These are phyloP conservation scores for Ceratocystiopsis brevicomis DNA, from an alignment of 2,329 filamentous ascomycete species.

Conservation along the genomic window DNA sequence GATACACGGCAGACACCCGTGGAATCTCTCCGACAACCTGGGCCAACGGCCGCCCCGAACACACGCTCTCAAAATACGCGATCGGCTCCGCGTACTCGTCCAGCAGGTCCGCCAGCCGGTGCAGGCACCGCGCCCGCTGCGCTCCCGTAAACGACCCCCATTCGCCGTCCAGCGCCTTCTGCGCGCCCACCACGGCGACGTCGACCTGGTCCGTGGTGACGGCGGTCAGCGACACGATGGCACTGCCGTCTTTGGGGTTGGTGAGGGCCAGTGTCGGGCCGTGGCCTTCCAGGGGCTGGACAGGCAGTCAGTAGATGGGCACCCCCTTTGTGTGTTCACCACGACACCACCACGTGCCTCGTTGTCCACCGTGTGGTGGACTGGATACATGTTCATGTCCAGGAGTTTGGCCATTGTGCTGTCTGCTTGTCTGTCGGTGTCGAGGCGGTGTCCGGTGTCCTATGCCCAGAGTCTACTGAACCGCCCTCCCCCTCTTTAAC, in stretches of 20 bases:
- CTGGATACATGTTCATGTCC: too few relatives aligned
- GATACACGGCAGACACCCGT: constrained; percentile 13
- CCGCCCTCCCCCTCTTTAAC: too few relatives aligned
- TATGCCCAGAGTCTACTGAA: too few relatives aligned
- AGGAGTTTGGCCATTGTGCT: too few relatives aligned
- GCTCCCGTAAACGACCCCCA: constrained; percentile 64
- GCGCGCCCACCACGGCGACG: constrained; percentile 49
- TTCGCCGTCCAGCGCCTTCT: constrained; percentile 42
- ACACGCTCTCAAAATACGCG: constrained; percentile 23
- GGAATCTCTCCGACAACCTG: constrained; percentile 23
- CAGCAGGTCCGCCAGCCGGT: constrained; percentile 23
- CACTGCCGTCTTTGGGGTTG: neutral
- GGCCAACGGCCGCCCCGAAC: constrained; percentile 12
- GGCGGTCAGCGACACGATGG: constrained; percentile 15
- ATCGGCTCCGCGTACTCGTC: constrained; percentile 17
- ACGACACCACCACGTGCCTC: too few relatives aligned
- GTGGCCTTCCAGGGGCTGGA: too few relatives aligned
- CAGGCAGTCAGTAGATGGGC: too few relatives aligned
- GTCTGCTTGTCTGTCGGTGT: too few relatives aligned
- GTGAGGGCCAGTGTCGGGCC: neutral
- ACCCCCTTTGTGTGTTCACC: too few relatives aligned
- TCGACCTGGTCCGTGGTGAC: constrained; percentile 33
- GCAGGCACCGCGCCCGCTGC: constrained; percentile 31
- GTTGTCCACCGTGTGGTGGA: too few relatives aligned
- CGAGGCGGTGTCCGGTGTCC: too few relatives aligned